Conservation (phyloP, 805 yeast genomes). For the Candida anglica region DNA sequence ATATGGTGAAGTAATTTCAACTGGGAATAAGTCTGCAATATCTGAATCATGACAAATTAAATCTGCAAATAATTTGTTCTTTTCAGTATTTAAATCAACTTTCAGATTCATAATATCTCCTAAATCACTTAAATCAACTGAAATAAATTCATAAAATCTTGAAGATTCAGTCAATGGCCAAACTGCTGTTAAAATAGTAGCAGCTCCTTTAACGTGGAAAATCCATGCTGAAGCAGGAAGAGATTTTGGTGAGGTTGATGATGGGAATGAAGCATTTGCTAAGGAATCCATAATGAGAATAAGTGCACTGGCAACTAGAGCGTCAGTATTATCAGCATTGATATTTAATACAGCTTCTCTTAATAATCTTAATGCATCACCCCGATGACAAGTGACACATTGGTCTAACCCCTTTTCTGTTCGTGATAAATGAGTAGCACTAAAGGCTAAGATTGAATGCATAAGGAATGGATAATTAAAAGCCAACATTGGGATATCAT, state of each 20-base stretch:
- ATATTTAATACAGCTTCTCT: conserved; percentile 85
- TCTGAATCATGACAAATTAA: conserved; percentile 82
- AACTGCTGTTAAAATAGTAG: conserved; percentile 92
- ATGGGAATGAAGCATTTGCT: conserved; percentile 79
- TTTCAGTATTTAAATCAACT: conserved; percentile 20
- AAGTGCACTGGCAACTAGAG: conserved; percentile 87
- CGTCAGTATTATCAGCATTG: conserved; percentile 83
- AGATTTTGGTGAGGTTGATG: conserved; percentile 48
- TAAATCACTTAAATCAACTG: conserved; percentile 86
- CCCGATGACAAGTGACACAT: conserved; percentile 80
- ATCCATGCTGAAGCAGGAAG: conserved; percentile 95
- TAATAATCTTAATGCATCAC: conserved; percentile 76
- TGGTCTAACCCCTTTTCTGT: conserved; percentile 73
- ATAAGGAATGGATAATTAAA: conserved; percentile 84
- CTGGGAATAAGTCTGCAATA: conserved; percentile 82
- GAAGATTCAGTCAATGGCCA: conserved; percentile 68
- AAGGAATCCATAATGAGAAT: conserved; percentile 88
- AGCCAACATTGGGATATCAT: conserved; percentile 83
- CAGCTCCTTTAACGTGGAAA: conserved; percentile 95
- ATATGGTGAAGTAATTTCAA: conserved; percentile 78
- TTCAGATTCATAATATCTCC: conserved; percentile 61
- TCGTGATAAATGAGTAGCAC: conserved; percentile 86
- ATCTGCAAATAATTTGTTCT: conserved; percentile 43
- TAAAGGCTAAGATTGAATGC: conserved; percentile 88
- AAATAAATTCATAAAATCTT: conserved; percentile 43